Evolutionary conservation across 2,329 filamentous ascomycete genomes (phyloP).

Genomic region (Basipetospora sp.): DNA sequence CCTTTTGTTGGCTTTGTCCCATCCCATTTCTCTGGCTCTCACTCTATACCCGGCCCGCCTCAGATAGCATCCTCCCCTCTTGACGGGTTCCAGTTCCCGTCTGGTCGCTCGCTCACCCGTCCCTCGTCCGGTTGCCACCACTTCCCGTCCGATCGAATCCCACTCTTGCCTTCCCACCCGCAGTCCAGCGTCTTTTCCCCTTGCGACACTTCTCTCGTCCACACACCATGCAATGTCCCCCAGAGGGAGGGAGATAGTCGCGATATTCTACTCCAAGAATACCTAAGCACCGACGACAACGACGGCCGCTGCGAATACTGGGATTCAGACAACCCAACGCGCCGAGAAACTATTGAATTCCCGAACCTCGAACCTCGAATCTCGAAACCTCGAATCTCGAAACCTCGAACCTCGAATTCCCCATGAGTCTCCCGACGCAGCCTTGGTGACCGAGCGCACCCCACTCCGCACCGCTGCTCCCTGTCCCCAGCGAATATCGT

Average conservation of each 20-base stretch:
- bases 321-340: too few species aligned
- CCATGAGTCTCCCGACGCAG: slow-evolving; percentile 1
- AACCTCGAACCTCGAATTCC: neutral
- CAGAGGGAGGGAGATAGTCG: neutral
- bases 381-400: neutral
- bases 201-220: neutral
- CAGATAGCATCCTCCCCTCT: slow-evolving; percentile 1
- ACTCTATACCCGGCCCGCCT: slow-evolving; percentile 3
- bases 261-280: neutral
- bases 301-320: too few species aligned
- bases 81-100: slow-evolving; percentile 1
- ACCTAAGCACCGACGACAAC: neutral
- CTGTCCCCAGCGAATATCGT: neutral
- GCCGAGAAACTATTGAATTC: too few species aligned
- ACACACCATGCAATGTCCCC: neutral
- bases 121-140: slow-evolving; percentile 3
- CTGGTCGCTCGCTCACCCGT: neutral
- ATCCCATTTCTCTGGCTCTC: neutral
- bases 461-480: neutral
- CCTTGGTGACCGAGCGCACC: slow-evolving; percentile 6
- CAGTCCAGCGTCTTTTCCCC: neutral
- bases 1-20: too few species aligned
- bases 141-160: neutral
- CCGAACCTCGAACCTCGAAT: neutral
- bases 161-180: neutral